A percentile compares a stretch with the other conserved stretches of the same genome.
Evolutionary conservation across 2,329 filamentous ascomycete species (phyloP).

Genomic region (Fusarium marasasianum): DNA sequence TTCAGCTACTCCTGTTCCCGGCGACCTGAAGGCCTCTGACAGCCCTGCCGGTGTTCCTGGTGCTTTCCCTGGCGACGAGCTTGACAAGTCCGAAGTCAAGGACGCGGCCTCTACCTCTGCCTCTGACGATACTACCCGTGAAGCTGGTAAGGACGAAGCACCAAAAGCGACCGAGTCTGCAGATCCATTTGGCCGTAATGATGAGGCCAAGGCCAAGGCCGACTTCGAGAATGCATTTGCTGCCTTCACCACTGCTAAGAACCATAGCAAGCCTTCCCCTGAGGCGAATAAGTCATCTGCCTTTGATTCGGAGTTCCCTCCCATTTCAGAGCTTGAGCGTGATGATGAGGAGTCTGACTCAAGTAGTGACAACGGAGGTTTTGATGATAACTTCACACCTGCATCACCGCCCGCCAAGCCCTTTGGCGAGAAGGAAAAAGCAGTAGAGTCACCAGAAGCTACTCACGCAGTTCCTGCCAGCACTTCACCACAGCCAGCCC

Average conservation of each 20-base stretch:
- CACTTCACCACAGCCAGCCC: constrained; percentile 36
- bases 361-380: constrained; percentile 81
- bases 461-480: constrained; percentile 9
- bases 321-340: constrained; percentile 82
- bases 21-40: constrained; percentile 31
- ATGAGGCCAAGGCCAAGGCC: constrained; percentile 73
- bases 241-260: constrained; percentile 69
- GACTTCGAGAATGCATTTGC: constrained; percentile 90
- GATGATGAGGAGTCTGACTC: constrained; percentile 79
- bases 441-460: constrained; percentile 20
- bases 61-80: constrained; percentile 51
- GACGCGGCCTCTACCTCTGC: constrained; percentile 48
- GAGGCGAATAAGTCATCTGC: constrained; percentile 58
- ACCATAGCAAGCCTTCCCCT: constrained; percentile 54
- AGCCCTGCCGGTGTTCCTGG: constrained; percentile 40
- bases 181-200: constrained; percentile 64
- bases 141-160: constrained; percentile 29
- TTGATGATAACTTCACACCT: constrained; percentile 91
- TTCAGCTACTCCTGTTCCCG: constrained; percentile 41
- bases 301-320: constrained; percentile 86
- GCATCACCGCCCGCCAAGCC: constrained; percentile 58
- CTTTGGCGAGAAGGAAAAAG: constrained; percentile 27
- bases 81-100: constrained; percentile 44
- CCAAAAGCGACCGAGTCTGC: constrained; percentile 37
- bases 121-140: constrained; percentile 40